Conservation (phyloP, 257 asterid genomes). For the Rehmannia glutinosa region DNA sequence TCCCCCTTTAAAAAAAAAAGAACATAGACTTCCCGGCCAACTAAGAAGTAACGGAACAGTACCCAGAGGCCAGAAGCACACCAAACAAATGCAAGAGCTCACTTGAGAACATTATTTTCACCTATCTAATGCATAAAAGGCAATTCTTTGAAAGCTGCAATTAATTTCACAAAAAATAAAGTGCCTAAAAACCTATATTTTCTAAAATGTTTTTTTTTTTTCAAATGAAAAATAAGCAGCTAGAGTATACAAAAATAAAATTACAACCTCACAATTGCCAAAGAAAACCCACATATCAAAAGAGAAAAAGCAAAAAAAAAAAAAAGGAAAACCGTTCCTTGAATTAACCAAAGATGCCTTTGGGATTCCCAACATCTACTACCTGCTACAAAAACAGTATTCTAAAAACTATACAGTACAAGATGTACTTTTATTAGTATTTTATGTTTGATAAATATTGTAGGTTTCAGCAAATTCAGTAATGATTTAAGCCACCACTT, state of each 20-base stretch:
- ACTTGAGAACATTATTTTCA: conserved; percentile 14
- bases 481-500: conserved; percentile 42
- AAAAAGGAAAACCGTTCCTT: not conserved
- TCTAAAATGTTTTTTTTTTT: not conserved
- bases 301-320: not conserved
- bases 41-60: too few relatives aligned
- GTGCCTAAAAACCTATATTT: conserved; percentile 7
- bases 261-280: too few relatives aligned
- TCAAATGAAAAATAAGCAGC: too few relatives aligned
- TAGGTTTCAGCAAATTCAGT: conserved; percentile 26
- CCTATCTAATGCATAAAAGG: conserved; percentile 7
- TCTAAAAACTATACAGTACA: conserved; percentile 9
- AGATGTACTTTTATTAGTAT: conserved; percentile 20
- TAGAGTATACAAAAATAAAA: too few relatives aligned
- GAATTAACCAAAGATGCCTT: conserved; percentile 10
- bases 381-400: conserved; percentile 14
- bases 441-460: conserved; percentile 11
- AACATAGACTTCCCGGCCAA: too few relatives aligned
- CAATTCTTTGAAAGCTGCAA: conserved; percentile 10
- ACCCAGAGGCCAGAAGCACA: not conserved
- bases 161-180: not conserved
- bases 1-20: too few relatives aligned
- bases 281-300: too few relatives aligned
- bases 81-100: conserved; percentile 10
- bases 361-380: conserved; percentile 14